Base-by-base conservation (phyloP, 352 stramenopile species). In the Globisporangium viniferum region DNA sequence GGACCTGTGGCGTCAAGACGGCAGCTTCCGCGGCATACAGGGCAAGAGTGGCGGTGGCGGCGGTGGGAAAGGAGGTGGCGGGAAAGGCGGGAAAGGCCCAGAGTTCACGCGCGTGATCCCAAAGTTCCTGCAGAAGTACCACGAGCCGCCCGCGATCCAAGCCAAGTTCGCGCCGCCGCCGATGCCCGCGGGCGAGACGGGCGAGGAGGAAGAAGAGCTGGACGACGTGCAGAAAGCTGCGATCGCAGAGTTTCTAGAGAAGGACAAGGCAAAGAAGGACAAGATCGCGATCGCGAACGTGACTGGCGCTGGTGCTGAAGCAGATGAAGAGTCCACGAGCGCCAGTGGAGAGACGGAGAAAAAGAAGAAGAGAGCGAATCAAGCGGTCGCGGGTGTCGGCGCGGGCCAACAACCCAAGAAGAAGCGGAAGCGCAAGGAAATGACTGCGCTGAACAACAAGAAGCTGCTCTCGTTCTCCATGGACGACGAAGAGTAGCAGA, bases 91-190 rank as follows among this genome's bases (percentile, higher is more conserved):
- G 2, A 76, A 84, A 39, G 81, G 81, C 0, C 88, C 84, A 10
- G 75, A 93, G 67, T 95, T 93, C 74, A 95, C 80, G 36, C 85
- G 86, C 5, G 84, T 93, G 66, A 90, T 95, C 61, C 88, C 88
- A 44, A 93, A 92, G 67, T 95, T 95, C 64, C 69, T 95, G 56
- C 88, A 88, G 51, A 87, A 92, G 53, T 95, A 82, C 66, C 82
- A 93, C 64, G 74, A 82, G 35, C 73, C 78, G 41, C 80, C 80
- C 27, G 76, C 75, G 27, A 86, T 95, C 48, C 73, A 88, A 44
- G 83, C 86, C 62, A 95, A 92, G 67, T 93, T 95, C 55, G 76
- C 75, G 15, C 65, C 76, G 44, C 64, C 84, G 33, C 71, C 79
- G 2, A 79, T 79, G 44, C 64, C 70, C 8, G 68, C 70, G 0